phyloP scores from a whole-genome alignment of 2,329 filamentous ascomycete species.

The Diplodia scrobiculata region DNA sequence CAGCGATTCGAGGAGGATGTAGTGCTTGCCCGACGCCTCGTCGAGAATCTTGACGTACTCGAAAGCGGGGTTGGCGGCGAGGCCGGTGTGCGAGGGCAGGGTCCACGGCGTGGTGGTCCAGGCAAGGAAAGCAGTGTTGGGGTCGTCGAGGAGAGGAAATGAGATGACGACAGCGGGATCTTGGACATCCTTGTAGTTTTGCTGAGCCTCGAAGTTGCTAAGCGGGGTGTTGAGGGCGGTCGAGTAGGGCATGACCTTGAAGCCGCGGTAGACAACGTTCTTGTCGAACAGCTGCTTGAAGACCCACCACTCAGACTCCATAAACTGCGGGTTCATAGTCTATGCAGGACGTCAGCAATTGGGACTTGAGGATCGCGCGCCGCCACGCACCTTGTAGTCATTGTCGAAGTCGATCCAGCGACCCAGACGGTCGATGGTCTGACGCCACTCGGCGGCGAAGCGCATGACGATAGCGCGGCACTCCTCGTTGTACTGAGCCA shows the following conservation, averaged over 20 bases:
- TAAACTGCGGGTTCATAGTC: constrained; percentile 94
- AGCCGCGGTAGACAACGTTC: constrained; percentile 83
- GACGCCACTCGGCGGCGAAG: constrained; percentile 82
- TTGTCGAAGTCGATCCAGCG: constrained; percentile 98
- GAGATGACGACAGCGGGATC: constrained; percentile 88
- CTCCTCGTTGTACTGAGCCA: constrained; percentile 87
- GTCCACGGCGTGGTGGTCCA: constrained; percentile 94
- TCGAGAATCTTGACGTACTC: constrained; percentile 88
- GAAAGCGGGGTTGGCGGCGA: constrained; percentile 78
- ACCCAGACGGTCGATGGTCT: constrained; percentile 83
- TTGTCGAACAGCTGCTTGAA: constrained; percentile 94
- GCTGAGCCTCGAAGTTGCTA: constrained; percentile 90
- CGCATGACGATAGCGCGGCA: constrained; percentile 93
- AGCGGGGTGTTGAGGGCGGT: constrained; percentile 85
- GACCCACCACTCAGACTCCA: constrained; percentile 97
- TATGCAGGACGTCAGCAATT: constrained; percentile 40
- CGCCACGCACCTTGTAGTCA: constrained; percentile 74
- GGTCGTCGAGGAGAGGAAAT: constrained; percentile 79
- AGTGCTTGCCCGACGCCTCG: constrained; percentile 77
- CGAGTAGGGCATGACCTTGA: constrained; percentile 93
- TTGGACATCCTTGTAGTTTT: constrained; percentile 91
- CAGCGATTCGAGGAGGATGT: constrained; percentile 79
- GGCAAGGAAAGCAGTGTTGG: constrained; percentile 73
- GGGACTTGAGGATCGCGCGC: not conserved
- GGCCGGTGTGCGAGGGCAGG: constrained; percentile 74